phyloP scores from a whole-genome alignment of 257 asterid genomes.

The Osmanthus fragrans region DNA sequence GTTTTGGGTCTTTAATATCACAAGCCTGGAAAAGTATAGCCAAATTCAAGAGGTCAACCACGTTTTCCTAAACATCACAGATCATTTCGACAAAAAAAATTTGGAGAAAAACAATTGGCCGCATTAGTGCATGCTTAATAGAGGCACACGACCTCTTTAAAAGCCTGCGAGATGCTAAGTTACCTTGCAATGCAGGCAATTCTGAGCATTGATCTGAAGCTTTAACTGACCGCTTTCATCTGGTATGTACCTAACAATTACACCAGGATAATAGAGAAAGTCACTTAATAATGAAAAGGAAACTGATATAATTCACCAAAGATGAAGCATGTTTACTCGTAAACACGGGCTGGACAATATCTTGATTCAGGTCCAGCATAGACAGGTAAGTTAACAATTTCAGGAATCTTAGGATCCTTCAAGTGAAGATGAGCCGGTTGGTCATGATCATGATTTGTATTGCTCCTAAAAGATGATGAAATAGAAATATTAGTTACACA shows the following conservation, averaged over 20 bases:
- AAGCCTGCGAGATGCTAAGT: background rate
- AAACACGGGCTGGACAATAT: conserved; percentile 97
- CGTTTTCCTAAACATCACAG: background rate
- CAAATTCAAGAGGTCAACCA: conserved; percentile 8
- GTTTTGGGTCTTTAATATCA: conserved; percentile 89
- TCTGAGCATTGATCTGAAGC: conserved; percentile 94
- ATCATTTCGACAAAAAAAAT: background rate
- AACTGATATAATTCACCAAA: background rate
- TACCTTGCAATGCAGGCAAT: conserved; percentile 99
- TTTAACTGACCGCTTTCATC: conserved; percentile 67
- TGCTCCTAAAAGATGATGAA: conserved; percentile 61
- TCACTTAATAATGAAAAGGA: background rate
- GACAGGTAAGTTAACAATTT: conserved; percentile 62
- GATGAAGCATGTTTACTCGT: conserved; percentile 59
- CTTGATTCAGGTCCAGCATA: conserved; percentile 91
- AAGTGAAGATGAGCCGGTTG: conserved; percentile 90
- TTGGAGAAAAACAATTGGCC: background rate
- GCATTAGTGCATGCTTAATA: background rate
- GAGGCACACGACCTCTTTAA: background rate
- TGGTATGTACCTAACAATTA: conserved; percentile 53
- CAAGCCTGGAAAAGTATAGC: conserved; percentile 64
- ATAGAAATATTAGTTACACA: conserved; percentile 1
- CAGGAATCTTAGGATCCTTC: conserved; percentile 69
- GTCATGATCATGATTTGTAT: conserved; percentile 92
- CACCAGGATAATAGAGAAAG: conserved; percentile 4